Base-by-base conservation (phyloP, 768 basidiomycete species). In the Sutorius australiensis region DNA sequence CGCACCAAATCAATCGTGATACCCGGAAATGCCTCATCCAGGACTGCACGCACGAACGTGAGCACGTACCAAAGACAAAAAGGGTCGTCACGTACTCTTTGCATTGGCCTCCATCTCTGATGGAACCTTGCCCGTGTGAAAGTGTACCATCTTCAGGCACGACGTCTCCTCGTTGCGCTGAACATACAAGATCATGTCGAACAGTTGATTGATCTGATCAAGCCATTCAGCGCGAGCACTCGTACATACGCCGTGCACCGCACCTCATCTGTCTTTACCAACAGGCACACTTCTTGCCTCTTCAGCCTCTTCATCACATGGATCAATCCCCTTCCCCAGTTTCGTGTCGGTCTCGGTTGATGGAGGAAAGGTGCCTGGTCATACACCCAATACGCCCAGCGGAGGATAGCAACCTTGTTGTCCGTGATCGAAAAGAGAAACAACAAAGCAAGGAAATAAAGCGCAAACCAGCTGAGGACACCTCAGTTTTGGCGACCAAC, bases 91-190 rank as follows among this genome's bases (percentile, higher is more conserved):
- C 73, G 21, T 47, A 82, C 83, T 82, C 63, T 81, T 86, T 31
- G 79, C 75, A 61, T 89, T 90, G 5, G 86, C 84, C 63, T 84
- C 86, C 59, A 90, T 67, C 60, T 90, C 88, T 0, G 83, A 83
- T 1, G 87, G 87, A 24, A 83, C 72, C 30, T 78, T 79, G 21
- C 69, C 72, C 27, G 82, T 77, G 51, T 77, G 73, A 59, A 86
- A 87, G 59, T 88, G 85, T 4, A 88, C 75, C 12, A 89, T 77
- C 67, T 86, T 86, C 50, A 89, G 59, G 58, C 80, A 76, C 0
- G 84, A 77, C 0, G 88, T 89, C 58, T 84, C 82, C 65, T 90
- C 87, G 59, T 87, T 89, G 51, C 75, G 72, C 38, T 73, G 69
- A 3, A 87, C 83, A 57, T 89, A 89, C 12, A 82, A 67, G 28